Evolutionary conservation across 2,329 filamentous ascomycete genomes (phyloP), one percentile per base, ranked within the genome.

Genomic region (Clonostachys sp.): DNA sequence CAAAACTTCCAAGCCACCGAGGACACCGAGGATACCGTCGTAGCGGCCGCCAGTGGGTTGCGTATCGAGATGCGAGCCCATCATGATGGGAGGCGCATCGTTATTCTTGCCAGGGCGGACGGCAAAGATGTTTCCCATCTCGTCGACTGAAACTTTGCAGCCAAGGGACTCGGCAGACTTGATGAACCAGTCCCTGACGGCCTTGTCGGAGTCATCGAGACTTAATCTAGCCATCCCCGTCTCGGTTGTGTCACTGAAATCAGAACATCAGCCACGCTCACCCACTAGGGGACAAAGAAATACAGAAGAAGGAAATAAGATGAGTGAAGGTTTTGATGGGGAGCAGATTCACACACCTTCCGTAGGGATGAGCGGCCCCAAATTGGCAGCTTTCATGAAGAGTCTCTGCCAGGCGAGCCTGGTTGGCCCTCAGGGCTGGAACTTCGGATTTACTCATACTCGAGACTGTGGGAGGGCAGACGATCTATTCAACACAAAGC

Each of bases 111-210:
- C 88, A 3, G 81, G 77, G 5, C 84, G 77, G 5, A 87, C 74
- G 1, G 88, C 87, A 60, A 94, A 94, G 45, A 59, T 87, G 56
- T 94, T 94, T 17, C 89, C 89, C 83, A 94, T 90, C 45, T 80
- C 71, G 61, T 95, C 89, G 4, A 90, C 65, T 0, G 77, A 84
- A 14, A 88, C 73, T 5, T 73, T 72, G 65, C 88, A 92, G 16
- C 83, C 86, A 1, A 91, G 68, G 1, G 70, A 71, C 57, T 79
- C 66, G 2, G 81, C 82, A 2, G 83, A 84, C 39, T 81, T 66
- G 2, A 84, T 77, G 53, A 94, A 91, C 89, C 89, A 94, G 62
- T 87, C 80, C 41, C 89, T 80, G n/a, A 77, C 87, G 57, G 80
- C 67, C 60, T 85, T 88, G 62, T 94, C 89, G 12, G 82, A 72